Base-by-base conservation (phyloP, 2,329 filamentous ascomycete genomes). In the Colletotrichum scovillei region DNA sequence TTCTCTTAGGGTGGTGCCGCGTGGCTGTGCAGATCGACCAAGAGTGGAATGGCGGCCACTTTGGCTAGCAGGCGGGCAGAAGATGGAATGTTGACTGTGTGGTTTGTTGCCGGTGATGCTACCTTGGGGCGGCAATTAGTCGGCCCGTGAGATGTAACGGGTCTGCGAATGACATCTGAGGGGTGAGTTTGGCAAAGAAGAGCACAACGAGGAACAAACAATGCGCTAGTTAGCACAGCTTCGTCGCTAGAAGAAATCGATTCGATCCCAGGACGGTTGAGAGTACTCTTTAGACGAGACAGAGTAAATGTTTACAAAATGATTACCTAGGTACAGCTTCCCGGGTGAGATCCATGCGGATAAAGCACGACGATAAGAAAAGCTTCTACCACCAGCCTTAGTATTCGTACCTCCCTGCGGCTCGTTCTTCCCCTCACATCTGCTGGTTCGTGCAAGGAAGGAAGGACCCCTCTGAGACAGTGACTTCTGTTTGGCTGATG, bases 1-100 rank as follows among this genome's bases (percentile, higher is more conserved):
- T 46, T 65, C 60, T 56, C 56, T 35, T 70, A 22, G 60, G 55
- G 53, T 64, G 60, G 66, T 64, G 38, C 46, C 55, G 67, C 67
- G 67, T 70, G 71, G 71, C 71, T 71, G 67, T 71, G 71, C 67
- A 71, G 42, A 57, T 38, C 22, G 56, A 71, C 49, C 42, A 14
- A 73, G 42, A 63, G 59, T 69, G 66, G 65, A 55, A 66, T 59
- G 59, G 67, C 26, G 49, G 58, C 46, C 65, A 26, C 69, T 69
- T 69, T 68, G 65, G 65, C 58, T 55, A 22, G 28, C 38, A 38
- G 8, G 22, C 19, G 14, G 46, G 22, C n/a, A 67, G 26, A n/a
- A 22, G 38, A 46, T 52, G 35, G 14, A 12, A 52, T 52, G 67
- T 65, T 65, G 60, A 66, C 42, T 42, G 46, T 32, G 3, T 6